These are phyloP conservation scores for Nitzschia putrida DNA, from an alignment of 108 stramenopile species.

Conservation along the genomic window DNA sequence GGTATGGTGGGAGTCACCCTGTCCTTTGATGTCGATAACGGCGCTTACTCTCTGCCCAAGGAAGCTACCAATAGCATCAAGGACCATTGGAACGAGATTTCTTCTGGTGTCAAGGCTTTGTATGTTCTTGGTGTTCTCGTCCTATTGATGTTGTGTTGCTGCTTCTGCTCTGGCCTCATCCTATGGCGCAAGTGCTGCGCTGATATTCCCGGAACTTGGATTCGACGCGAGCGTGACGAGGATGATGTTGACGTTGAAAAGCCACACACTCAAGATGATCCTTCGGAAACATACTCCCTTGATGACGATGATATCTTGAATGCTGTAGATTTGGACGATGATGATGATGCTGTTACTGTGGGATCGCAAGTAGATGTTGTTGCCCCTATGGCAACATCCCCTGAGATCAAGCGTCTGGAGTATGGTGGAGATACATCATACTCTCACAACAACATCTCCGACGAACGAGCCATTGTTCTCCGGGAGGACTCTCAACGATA, in stretches of 20 bases:
- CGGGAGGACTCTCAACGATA: too few relatives aligned
- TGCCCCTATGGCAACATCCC: neutral
- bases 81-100: constrained; percentile 9
- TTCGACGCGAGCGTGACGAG: neutral
- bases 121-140: constrained; percentile 12
- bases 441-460: too few relatives aligned
- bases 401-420: neutral
- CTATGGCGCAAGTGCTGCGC: constrained; percentile 13
- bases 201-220: constrained; percentile 10
- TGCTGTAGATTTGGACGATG: neutral
- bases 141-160: constrained; percentile 8
- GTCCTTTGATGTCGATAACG: constrained; percentile 11
- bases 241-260: constrained; percentile 7
- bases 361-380: neutral
- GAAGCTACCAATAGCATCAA: neutral
- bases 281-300: constrained; percentile 11
- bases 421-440: neutral
- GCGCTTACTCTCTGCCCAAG: neutral
- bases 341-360: neutral
- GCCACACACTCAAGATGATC: neutral
- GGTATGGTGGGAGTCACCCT: constrained; percentile 7
- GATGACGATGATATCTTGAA: constrained; percentile 4
- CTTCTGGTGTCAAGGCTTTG: neutral
- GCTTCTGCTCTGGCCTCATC: constrained; percentile 8
- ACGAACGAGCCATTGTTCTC: too few relatives aligned